Evolutionary conservation across 2,329 filamentous ascomycete genomes (phyloP).

Genomic region (Onygena corvina): DNA sequence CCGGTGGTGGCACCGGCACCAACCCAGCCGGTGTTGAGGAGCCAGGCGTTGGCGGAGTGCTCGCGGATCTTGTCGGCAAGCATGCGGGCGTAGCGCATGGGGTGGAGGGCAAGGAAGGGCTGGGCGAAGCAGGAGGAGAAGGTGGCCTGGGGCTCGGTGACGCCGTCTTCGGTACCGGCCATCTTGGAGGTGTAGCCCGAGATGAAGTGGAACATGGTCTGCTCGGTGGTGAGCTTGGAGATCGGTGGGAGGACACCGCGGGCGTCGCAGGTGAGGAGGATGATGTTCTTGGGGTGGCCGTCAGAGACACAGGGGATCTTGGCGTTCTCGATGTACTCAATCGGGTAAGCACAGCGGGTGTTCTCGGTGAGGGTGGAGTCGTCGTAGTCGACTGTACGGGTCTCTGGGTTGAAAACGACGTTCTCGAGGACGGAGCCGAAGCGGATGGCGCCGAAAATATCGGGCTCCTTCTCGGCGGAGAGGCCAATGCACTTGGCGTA

Average conservation of each 20-base stretch:
- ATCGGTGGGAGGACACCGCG: conserved; percentile 95
- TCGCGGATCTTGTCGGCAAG: conserved; percentile 93
- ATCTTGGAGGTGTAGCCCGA: conserved; percentile 99
- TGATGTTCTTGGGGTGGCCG: conserved; percentile 90
- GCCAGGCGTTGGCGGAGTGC: conserved; percentile 93
- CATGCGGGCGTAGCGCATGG: conserved; percentile 98
- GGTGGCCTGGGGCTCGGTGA: conserved; percentile 93
- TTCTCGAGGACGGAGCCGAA: conserved; percentile 98
- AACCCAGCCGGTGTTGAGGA: conserved; percentile 97
- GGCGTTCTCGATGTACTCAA: conserved; percentile 97
- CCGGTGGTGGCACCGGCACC: conserved; percentile 82
- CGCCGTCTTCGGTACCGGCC: conserved; percentile 94
- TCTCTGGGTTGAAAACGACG: conserved; percentile 88
- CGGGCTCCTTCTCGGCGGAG: conserved; percentile 95
- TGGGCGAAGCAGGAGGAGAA: conserved; percentile 99
- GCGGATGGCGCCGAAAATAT: conserved; percentile 90
- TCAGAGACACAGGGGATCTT: conserved; percentile 90
- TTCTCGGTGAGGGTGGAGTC: conserved; percentile 93
- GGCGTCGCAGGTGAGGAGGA: conserved; percentile 94
- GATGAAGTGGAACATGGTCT: conserved; percentile 99
- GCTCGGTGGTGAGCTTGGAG: conserved; percentile 84
- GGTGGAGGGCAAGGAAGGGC: conserved; percentile 96
- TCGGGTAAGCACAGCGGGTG: conserved; percentile 87
- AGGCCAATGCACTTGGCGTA: conserved; percentile 98
- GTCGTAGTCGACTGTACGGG: conserved; percentile 88